Evolutionary conservation across 805 yeast species (phyloP).

Genomic region (Lipomyces spencermartinsiae): DNA sequence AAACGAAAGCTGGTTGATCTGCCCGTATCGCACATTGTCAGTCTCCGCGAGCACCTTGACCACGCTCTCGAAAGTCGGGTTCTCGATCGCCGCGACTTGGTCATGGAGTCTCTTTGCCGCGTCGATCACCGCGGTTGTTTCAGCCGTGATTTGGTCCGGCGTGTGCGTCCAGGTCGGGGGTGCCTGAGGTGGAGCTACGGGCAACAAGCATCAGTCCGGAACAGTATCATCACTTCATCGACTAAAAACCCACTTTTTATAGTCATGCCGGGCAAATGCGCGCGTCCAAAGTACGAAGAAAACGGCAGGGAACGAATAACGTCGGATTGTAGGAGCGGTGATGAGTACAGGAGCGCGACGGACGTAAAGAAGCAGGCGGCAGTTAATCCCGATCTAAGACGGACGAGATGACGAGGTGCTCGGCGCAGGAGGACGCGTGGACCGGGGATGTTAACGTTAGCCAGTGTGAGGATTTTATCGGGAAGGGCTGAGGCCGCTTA

Average conservation of each 20-base stretch:
- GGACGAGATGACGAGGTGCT: constrained; percentile 1
- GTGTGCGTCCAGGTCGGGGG: constrained; percentile 66
- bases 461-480: not conserved
- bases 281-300: constrained; percentile 24
- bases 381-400: constrained; percentile 13
- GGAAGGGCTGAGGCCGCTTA: not conserved
- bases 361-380: constrained; percentile 34
- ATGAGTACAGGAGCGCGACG: constrained; percentile 27
- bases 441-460: not conserved
- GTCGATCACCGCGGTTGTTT: constrained; percentile 55
- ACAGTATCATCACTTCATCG: not conserved
- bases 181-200: constrained; percentile 46
- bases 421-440: not conserved
- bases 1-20: constrained; percentile 63
- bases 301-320: constrained; percentile 20
- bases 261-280: constrained; percentile 25
- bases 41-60: constrained; percentile 59
- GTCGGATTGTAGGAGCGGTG: constrained; percentile 18
- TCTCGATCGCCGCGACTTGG: constrained; percentile 54
- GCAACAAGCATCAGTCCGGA: not conserved
- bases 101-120: constrained; percentile 58
- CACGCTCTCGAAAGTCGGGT: constrained; percentile 63
- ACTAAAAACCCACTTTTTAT: constrained; percentile 13
- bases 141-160: constrained; percentile 54
- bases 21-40: constrained; percentile 57